These are phyloP conservation scores for Aspergillus amoenus DNA, from an alignment of 2,329 filamentous ascomycete species.

Conservation along the genomic window DNA sequence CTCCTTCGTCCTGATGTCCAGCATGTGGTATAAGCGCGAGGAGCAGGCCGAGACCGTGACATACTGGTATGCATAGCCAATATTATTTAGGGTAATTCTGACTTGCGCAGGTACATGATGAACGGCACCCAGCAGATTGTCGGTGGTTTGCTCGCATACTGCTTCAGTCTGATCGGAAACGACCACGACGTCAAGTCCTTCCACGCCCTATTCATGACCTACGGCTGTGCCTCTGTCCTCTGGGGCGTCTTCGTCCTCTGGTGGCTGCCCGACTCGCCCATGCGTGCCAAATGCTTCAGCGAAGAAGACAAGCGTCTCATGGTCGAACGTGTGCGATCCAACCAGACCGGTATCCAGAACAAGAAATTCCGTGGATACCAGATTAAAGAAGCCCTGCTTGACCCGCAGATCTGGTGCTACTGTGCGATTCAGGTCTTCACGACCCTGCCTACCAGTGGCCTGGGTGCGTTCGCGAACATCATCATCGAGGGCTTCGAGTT, in stretches of 20 bases:
- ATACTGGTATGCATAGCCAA: constrained; percentile 55
- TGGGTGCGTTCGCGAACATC: constrained; percentile 72
- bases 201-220: constrained; percentile 68
- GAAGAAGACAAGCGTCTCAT: constrained; percentile 66
- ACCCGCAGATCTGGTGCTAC: constrained; percentile 68
- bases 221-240: constrained; percentile 62
- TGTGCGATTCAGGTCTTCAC: constrained; percentile 67
- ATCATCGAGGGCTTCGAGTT: constrained; percentile 72
- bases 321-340: constrained; percentile 60
- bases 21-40: constrained; percentile 70
- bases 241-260: constrained; percentile 65
- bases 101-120: constrained; percentile 62
- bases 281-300: constrained; percentile 68
- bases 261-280: constrained; percentile 68
- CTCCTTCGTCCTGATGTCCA: constrained; percentile 64
- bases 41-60: constrained; percentile 67
- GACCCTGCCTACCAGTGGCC: constrained; percentile 69
- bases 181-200: constrained; percentile 60
- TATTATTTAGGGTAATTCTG: background rate
- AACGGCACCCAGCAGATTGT: constrained; percentile 73
- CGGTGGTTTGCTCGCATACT: constrained; percentile 66
- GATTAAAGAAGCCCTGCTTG: constrained; percentile 57
- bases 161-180: constrained; percentile 50
- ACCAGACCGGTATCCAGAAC: constrained; percentile 64
- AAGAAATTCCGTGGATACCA: constrained; percentile 54